Evolutionary conservation across 306 rosid genomes (phyloP).

Genomic region (Vigna hirtella): DNA sequence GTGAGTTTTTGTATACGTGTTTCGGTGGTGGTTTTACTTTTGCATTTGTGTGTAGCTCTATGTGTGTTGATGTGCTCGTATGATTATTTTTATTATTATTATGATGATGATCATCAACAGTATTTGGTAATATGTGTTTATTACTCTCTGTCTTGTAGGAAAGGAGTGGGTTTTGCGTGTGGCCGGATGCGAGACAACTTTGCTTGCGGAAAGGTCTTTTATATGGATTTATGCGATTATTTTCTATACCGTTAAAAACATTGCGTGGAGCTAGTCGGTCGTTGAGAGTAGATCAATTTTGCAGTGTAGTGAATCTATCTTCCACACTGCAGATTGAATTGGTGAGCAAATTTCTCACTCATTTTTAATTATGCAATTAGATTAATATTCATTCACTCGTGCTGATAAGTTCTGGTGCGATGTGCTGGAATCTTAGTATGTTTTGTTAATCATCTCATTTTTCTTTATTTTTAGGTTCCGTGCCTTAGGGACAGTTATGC

Average conservation of each 20-base stretch:
- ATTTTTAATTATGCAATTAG: neutral
- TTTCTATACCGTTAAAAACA: constrained; percentile 84
- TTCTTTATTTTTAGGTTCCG: constrained; percentile 70
- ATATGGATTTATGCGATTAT: constrained; percentile 78
- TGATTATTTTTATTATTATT: neutral
- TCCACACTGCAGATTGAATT: constrained; percentile 89
- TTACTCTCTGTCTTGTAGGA: constrained; percentile 52
- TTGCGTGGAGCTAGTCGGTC: constrained; percentile 92
- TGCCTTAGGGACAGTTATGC: constrained; percentile 93
- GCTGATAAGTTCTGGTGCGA: constrained; percentile 19
- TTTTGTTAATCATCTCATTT: constrained; percentile 8
- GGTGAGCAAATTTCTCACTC: constrained; percentile 59
- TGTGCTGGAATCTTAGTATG: neutral
- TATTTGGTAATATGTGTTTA: constrained; percentile 37
- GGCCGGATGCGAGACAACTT: constrained; percentile 87
- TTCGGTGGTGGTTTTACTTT: neutral
- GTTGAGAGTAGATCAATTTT: constrained; percentile 77
- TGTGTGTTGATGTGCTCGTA: neutral
- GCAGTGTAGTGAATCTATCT: constrained; percentile 88
- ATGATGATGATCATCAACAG: neutral
- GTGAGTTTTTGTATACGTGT: constrained; percentile 13
- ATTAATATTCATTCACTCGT: constrained; percentile 12
- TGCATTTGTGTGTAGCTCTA: no score
- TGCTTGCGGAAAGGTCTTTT: constrained; percentile 75
- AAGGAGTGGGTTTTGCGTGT: constrained; percentile 67